A percentile compares a stretch with the other conserved stretches of the same genome.
Evolutionary conservation across 495 filamentous ascomycete genomes (phyloP).

Genomic region (Mytilinidion resinicola): DNA sequence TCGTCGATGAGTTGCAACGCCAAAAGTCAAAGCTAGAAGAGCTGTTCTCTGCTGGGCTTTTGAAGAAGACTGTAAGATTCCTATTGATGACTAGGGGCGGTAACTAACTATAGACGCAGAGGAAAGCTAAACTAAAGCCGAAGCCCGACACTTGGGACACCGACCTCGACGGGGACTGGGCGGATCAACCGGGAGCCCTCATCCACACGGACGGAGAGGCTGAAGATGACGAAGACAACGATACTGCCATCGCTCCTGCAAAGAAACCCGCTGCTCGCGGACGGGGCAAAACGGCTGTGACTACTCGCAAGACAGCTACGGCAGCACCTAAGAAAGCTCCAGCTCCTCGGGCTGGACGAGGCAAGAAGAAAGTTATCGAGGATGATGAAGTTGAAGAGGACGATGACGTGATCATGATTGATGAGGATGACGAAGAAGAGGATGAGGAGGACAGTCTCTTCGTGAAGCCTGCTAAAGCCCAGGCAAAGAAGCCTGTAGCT

Average conservation of each 20-base stretch:
- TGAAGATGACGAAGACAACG: slow-evolving; percentile 42
- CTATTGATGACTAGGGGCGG: neutral
- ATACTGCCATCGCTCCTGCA: slow-evolving; percentile 34
- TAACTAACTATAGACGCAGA: slow-evolving; percentile 26
- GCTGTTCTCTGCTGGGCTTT: slow-evolving; percentile 59
- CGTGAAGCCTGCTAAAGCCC: slow-evolving; percentile 46
- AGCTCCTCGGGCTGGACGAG: slow-evolving; percentile 39
- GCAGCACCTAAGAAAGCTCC: slow-evolving; percentile 36
- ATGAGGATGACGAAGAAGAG: slow-evolving; percentile 59
- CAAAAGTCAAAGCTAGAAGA: slow-evolving; percentile 30
- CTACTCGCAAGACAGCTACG: slow-evolving; percentile 34
- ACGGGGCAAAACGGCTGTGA: slow-evolving; percentile 41
- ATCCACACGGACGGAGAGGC: slow-evolving; percentile 52
- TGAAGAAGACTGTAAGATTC: slow-evolving; percentile 47
- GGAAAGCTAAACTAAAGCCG: slow-evolving; percentile 60
- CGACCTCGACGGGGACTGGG: slow-evolving; percentile 80
- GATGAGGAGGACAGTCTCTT: slow-evolving; percentile 45
- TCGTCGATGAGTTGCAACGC: slow-evolving; percentile 22
- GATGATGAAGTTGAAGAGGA: slow-evolving; percentile 48
- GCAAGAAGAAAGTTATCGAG: slow-evolving; percentile 29
- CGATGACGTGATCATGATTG: slow-evolving; percentile 44
- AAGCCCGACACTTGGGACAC: slow-evolving; percentile 78
- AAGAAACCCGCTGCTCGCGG: slow-evolving; percentile 40
- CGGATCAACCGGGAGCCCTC: slow-evolving; percentile 67
- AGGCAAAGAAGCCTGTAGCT: slow-evolving; percentile 43